Evolutionary conservation across 305 asterid genomes (phyloP), one percentile per base, ranked within the genome.

Genomic region (Stenogyne calaminthoides): DNA sequence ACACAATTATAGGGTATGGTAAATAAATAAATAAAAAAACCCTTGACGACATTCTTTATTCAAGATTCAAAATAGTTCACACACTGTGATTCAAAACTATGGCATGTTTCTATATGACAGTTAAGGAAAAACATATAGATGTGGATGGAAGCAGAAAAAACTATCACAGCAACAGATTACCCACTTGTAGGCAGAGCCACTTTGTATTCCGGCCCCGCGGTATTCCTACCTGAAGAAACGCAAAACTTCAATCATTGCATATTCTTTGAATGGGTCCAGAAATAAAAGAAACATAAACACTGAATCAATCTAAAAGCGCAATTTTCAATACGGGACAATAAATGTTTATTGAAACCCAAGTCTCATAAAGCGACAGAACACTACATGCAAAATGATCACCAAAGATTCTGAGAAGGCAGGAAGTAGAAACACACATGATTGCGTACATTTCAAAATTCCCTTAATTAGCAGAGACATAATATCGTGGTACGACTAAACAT

Each of bases 151-250:
- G 77, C 67, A 59, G 52, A 70, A 37, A 37, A 16, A 74, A 44
- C 46, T 61, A 52, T 32, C 66, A 40, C 71, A 55, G 73, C 57
- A 75, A 47, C 76, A 52, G 51, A 61, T 77, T 73, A 61, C 61
- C 72, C 70, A 56, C 49, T 42, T 39, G 58, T 67, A 51, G 80
- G 78, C 60, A 55, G 59, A 56, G 18, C 80, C 71, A 51, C 47
- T 72, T 51, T 60, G 69, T 29, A 60, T 36, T 67, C 79, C 64
- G 15, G 69, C 67, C 71, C 34, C 36, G 32, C 3, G 18, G 42
- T 49, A 47, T 55, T 76, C 72, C 79, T 67, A 78, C 86, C 83
- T 78, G 86, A 74, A 42, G 67, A 72, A 78, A 82, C 52, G 20
- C 69, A 72, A 75, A 75, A 42, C 18, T 67, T 71, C 36, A 76